Conservation (phyloP, 2,329 filamentous ascomycete species). For the Arthrobotrys iridis region DNA sequence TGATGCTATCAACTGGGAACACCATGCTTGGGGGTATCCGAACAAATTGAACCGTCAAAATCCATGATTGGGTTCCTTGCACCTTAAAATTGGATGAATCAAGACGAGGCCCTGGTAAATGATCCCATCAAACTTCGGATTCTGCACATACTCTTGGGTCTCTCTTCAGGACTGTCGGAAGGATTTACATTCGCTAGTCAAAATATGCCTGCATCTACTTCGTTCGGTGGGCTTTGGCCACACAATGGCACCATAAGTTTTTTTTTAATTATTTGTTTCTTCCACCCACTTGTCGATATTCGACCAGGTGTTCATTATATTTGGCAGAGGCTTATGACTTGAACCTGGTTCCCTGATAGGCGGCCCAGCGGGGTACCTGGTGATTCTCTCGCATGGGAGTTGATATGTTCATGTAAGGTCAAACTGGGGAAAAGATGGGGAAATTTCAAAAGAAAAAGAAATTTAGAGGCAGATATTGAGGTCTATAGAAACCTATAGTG, state of each 20-base stretch:
- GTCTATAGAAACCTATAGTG: background rate
- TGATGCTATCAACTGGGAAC: slow-evolving; percentile 22
- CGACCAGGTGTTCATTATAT: slow-evolving; percentile 16
- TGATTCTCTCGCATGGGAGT: slow-evolving; percentile 9
- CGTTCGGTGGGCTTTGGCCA: slow-evolving; percentile 27
- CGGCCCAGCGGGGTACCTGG: slow-evolving; percentile 46
- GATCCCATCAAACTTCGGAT: slow-evolving; percentile 23
- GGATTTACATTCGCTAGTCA: slow-evolving; percentile 43
- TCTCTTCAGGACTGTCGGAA: slow-evolving; percentile 23
- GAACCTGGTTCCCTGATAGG: slow-evolving; percentile 36
- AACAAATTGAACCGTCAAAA: slow-evolving; percentile 6
- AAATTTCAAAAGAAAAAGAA: slow-evolving; percentile 26
- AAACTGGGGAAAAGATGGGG: slow-evolving; percentile 49
- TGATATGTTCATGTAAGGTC: slow-evolving; percentile 1
- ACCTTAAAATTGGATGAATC: slow-evolving; percentile 47
- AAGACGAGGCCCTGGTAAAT: slow-evolving; percentile 22
- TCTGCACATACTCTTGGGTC: slow-evolving; percentile 24
- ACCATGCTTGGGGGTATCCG: slow-evolving; percentile 23
- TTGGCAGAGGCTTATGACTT: slow-evolving; percentile 10
- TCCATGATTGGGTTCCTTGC: slow-evolving; percentile 35
- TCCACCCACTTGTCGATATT: background rate
- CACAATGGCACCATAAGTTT: slow-evolving; percentile 42
- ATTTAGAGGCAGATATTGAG: slow-evolving; percentile 9
- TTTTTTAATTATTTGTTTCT: slow-evolving; percentile 47
- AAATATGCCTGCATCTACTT: slow-evolving; percentile 34